Evolutionary conservation across 768 basidiomycete species (phyloP), one percentile per base, ranked within the genome.

Genomic region (Hericium erinaceus): DNA sequence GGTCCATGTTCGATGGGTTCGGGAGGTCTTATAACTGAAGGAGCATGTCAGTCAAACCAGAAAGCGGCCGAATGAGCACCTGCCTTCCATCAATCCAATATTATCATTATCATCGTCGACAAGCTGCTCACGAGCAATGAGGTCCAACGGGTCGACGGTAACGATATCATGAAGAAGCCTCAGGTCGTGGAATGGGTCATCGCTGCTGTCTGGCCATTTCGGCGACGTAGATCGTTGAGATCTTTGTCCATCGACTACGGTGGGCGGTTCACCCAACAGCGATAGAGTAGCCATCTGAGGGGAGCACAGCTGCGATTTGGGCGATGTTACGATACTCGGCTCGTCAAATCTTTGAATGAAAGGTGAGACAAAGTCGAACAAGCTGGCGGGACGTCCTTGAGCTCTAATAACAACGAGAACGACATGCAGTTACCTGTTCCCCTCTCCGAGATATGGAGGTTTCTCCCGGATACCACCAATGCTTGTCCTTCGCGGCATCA

Each of bases 31-130:
- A n/a, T 22, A 20, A 39, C 15, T 41, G 7, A 26, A 40, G 26
- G 9, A 8, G 22, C 52, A 48, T 20, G n/a, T 49, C 51, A 16
- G n/a, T 22, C 20, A 13, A 52, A 9, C 33, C 5, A 22, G 50
- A 15, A 13, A 50, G 13, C 11, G 28, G 12, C 11, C n/a, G n/a
- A 38, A 39, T 18, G 38, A 12, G 15, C 15, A 18, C 62, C 12
- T 16, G 61, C 62, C 60, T 2, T 63, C 57, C 62, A 63, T 61
- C 13, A 59, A 51, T 26, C 24, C 28, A 2, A 22, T 51, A 16
- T 37, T 28, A 20, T 40, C 53, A 15, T 15, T 13, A 33, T 39
- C 54, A 4, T 8, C 24, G 28, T 56, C 57, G 33, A 3, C 46
- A 20, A 48, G 37, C 48, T 51, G 48, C 10, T 61, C 55, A 13